Percentiles rank a stretch among this genome's conserved stretches.
Evolutionary conservation across 2,329 filamentous ascomycete species (phyloP).

Genomic region (Epichloe uncinata): DNA sequence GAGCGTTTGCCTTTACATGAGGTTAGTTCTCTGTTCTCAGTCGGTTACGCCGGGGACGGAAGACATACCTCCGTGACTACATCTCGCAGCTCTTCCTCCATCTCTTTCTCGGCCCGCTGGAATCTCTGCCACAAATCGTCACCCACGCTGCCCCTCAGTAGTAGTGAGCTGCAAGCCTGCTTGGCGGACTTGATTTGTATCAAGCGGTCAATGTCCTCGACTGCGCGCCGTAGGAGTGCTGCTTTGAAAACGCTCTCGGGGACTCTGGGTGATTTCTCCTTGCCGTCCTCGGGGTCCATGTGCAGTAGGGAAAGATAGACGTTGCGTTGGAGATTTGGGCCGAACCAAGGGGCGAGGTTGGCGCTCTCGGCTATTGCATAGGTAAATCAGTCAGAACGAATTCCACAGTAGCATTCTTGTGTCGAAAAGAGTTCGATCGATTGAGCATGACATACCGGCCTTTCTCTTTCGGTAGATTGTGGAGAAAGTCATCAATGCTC

Average conservation of each 20-base stretch:
- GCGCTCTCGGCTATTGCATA: conserved; percentile 52
- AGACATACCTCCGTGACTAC: conserved; percentile 72
- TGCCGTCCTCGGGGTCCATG: conserved; percentile 47
- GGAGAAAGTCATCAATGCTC: conserved; percentile 84
- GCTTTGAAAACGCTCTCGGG: conserved; percentile 81
- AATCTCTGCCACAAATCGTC: conserved; percentile 95
- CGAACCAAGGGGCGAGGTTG: conserved; percentile 89
- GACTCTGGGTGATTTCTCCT: conserved; percentile 54
- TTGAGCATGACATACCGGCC: conserved; percentile 43
- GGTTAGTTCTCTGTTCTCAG: background rate
- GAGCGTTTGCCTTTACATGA: conserved; percentile 64
- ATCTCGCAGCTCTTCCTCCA: conserved; percentile 89
- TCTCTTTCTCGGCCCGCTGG: conserved; percentile 85
- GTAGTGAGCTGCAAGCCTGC: conserved; percentile 66
- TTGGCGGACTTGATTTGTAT: conserved; percentile 82
- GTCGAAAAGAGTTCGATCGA: background rate
- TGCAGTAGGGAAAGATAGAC: conserved; percentile 90
- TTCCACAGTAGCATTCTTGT: background rate
- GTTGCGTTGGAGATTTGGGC: conserved; percentile 78
- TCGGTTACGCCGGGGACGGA: background rate
- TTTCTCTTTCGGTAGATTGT: conserved; percentile 88
- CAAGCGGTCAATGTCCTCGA: conserved; percentile 86
- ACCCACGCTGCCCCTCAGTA: conserved; percentile 85
- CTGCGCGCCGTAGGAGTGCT: conserved; percentile 74
- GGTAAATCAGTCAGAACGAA: background rate